phyloP scores from a whole-genome alignment of 768 basidiomycete genomes.

The Leucosporidium yakuticum region DNA sequence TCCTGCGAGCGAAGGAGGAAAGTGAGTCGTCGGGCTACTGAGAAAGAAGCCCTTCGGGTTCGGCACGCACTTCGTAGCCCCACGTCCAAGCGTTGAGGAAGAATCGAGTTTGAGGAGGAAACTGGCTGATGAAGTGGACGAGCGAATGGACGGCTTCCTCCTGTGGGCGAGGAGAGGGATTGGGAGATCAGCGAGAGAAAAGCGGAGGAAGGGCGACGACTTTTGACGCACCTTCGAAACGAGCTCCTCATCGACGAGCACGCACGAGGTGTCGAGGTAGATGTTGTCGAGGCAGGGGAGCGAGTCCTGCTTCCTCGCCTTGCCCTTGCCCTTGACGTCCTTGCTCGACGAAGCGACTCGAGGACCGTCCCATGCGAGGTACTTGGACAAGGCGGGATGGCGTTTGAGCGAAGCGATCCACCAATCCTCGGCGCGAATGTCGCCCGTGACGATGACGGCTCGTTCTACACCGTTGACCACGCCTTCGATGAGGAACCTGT shows the following conservation, averaged over 20 bases:
- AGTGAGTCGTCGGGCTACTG: no score
- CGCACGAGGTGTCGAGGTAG: conserved; percentile 72
- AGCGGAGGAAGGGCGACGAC: neutral
- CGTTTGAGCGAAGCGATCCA: conserved; percentile 62
- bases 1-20: neutral
- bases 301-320: neutral
- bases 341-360: neutral
- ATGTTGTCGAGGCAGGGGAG: conserved; percentile 45
- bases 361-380: conserved; percentile 46
- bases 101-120: conserved; percentile 63
- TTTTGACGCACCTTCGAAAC: conserved; percentile 59
- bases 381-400: conserved; percentile 68
- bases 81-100: conserved; percentile 93
- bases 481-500: conserved; percentile 55
- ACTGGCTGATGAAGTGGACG: conserved; percentile 61
- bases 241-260: conserved; percentile 52
- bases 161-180: conserved; percentile 45
- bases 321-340: neutral
- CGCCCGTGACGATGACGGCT: conserved; percentile 83
- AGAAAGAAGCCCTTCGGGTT: no score
- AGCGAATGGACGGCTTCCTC: conserved; percentile 61
- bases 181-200: conserved; percentile 15
- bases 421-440: conserved; percentile 80
- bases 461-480: conserved; percentile 64
- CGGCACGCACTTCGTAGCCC: conserved; percentile 65